These are phyloP conservation scores for Diutina mesorugosa DNA, from an alignment of 1,139 yeast species.

Conservation along the genomic window DNA sequence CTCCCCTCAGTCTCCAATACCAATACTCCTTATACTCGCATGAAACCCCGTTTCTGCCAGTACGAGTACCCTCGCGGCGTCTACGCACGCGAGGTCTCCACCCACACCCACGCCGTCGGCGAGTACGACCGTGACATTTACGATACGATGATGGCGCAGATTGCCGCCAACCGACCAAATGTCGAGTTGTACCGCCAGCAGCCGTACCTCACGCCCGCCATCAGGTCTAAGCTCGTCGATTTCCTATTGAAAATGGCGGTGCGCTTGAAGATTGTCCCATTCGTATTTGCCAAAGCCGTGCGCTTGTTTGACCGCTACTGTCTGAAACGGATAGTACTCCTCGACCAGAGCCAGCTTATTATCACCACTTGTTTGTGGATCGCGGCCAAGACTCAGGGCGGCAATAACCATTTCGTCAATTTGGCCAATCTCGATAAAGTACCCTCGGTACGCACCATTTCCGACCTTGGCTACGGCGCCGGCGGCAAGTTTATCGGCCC, in stretches of 20 bases:
- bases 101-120: conserved; percentile 31
- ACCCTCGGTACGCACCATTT: conserved; percentile 15
- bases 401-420: conserved; percentile 56
- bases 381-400: conserved; percentile 53
- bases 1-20: neutral
- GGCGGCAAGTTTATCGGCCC: conserved; percentile 58
- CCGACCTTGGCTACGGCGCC: conserved; percentile 31
- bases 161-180: conserved; percentile 30
- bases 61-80: conserved; percentile 34
- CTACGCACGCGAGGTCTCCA: conserved; percentile 34
- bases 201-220: conserved; percentile 3
- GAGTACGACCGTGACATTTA: conserved; percentile 45
- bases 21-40: neutral
- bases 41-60: conserved; percentile 12
- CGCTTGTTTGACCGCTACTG: conserved; percentile 54
- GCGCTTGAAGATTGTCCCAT: conserved; percentile 45
- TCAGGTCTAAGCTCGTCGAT: conserved; percentile 40
- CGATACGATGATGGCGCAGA: conserved; percentile 19
- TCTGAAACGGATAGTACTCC: conserved; percentile 46
- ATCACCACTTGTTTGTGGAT: conserved; percentile 59
- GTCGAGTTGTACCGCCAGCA: conserved; percentile 45
- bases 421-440: conserved; percentile 15
- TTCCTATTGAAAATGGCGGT: conserved; percentile 46
- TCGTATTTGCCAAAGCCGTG: conserved; percentile 46
- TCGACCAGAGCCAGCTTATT: conserved; percentile 51